Conservation (phyloP, 306 rosid genomes). For the Quercus mongolica region DNA sequence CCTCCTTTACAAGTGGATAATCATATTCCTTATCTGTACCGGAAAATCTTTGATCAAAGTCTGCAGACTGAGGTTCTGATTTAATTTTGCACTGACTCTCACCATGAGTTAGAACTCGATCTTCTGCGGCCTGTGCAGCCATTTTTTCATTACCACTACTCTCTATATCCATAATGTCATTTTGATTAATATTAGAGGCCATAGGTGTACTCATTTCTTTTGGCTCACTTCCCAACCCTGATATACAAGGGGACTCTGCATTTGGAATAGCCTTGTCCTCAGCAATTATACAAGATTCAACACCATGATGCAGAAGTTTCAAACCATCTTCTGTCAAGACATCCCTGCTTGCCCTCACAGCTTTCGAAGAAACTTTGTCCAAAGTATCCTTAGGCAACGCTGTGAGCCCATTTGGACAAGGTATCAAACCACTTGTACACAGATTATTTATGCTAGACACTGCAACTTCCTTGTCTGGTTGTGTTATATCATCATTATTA, state of each 20-base stretch:
- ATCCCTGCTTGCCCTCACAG: conserved; percentile 29
- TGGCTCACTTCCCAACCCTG: conserved; percentile 30
- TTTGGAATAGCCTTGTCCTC: conserved; percentile 34
- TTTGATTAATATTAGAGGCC: conserved; percentile 28
- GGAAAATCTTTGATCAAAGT: conserved; percentile 28
- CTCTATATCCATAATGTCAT: conserved; percentile 33
- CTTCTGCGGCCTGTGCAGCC: conserved; percentile 35
- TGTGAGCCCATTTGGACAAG: conserved; percentile 32
- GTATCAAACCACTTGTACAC: conserved; percentile 25
- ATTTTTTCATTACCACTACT: conserved; percentile 26
- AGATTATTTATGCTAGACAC: conserved; percentile 26
- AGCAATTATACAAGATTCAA: conserved; percentile 23
- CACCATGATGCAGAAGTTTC: conserved; percentile 32
- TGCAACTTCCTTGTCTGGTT: conserved; percentile 26
- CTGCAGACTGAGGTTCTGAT: conserved; percentile 29
- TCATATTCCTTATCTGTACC: conserved; percentile 37
- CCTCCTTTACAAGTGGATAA: conserved; percentile 38
- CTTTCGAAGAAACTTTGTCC: conserved; percentile 32
- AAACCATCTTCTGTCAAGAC: conserved; percentile 24
- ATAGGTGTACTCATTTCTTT: conserved; percentile 31
- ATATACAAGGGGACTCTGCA: conserved; percentile 20
- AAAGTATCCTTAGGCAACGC: conserved; percentile 25
- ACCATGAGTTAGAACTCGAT: conserved; percentile 8
- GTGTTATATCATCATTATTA: conserved; percentile 29
- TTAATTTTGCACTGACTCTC: conserved; percentile 7